Evolutionary conservation across 2,329 filamentous ascomycete species (phyloP).

Genomic region (Didymella glomerata): DNA sequence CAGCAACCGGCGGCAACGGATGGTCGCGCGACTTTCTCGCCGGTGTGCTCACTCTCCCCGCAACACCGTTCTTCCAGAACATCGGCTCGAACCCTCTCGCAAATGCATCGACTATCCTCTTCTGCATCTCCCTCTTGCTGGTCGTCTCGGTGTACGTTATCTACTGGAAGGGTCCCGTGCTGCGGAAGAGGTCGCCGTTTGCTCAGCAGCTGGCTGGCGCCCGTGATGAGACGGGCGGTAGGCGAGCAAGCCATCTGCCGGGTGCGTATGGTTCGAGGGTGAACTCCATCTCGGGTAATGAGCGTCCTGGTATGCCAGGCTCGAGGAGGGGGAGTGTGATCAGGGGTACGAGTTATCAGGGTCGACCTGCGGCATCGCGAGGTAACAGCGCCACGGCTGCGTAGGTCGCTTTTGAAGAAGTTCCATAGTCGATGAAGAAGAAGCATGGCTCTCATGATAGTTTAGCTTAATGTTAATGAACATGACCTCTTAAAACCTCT

Average conservation of each 20-base stretch:
- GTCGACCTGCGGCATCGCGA: constrained; percentile 19
- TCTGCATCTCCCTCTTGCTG: constrained; percentile 58
- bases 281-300: constrained; percentile 37
- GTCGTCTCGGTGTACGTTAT: constrained; percentile 57
- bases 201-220: constrained; percentile 56
- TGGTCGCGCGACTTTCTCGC: constrained; percentile 79
- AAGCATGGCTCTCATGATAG: not conserved
- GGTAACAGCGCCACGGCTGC: constrained; percentile 10
- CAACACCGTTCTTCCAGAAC: constrained; percentile 65
- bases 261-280: constrained; percentile 43
- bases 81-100: constrained; percentile 56
- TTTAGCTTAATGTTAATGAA: not conserved
- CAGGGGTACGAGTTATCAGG: constrained; percentile 31
- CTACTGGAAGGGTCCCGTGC: constrained; percentile 63
- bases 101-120: constrained; percentile 66
- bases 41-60: constrained; percentile 74
- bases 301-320: constrained; percentile 25
- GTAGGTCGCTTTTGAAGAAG: not conserved
- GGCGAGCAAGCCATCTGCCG: constrained; percentile 44
- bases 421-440: not conserved
- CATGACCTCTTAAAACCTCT: not conserved
- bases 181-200: constrained; percentile 63
- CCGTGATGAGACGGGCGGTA: constrained; percentile 44
- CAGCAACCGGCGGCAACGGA: constrained; percentile 79
- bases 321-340: constrained; percentile 44